Evolutionary conservation across 352 stramenopile species (phyloP), one percentile per base, ranked within the genome.

Genomic region (Phytophthora hibernalis): DNA sequence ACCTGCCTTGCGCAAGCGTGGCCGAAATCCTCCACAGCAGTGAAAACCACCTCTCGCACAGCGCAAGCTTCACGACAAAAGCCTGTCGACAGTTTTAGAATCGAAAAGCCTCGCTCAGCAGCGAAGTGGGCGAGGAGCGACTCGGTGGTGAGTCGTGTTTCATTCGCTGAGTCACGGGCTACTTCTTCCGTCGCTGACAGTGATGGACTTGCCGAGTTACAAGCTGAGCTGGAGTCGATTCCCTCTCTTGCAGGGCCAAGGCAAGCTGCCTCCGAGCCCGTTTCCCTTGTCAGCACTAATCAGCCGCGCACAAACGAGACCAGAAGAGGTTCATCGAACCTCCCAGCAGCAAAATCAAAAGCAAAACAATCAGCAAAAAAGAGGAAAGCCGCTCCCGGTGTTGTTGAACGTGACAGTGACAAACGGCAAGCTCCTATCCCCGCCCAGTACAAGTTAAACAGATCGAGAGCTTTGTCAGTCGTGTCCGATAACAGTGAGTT

Each of bases 191-290:
- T 37, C 7, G 58, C 54, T 21, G 68, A 77, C 42, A 79, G 61
- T 49, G 65, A 80, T 58, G 71, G 64, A 35, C 51, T 80, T 37
- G 54, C 50, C 16, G 61, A 54, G 16, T 51, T 78, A 42, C 71
- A 83, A 70, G 64, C 64, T 65, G 75, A 80, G 47, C 37, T 83
- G 21, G 64, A 77, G 15, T 45, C 58, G 18, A 30, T 55, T 18
- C 59, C 68, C 2, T 45, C 49, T 8, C 9, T 70, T 24, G 18
- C 54, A 37, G 35, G 38, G 22, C 21, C 38, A 62, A 10, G 10
- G 15, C 30, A 53, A 20, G 15, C 16, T 45, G 20, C 20, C 18
- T 21, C 42, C 22, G 11, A 44, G 18, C 20, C 42, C 30, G 13
- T 5, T 33, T n/a, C 42, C 12, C 42, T 20, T 62, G 9, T 9